These are phyloP conservation scores for Blakeslea trispora DNA, from an alignment of 371 early-diverging fungal genomes.

Conservation along the genomic window DNA sequence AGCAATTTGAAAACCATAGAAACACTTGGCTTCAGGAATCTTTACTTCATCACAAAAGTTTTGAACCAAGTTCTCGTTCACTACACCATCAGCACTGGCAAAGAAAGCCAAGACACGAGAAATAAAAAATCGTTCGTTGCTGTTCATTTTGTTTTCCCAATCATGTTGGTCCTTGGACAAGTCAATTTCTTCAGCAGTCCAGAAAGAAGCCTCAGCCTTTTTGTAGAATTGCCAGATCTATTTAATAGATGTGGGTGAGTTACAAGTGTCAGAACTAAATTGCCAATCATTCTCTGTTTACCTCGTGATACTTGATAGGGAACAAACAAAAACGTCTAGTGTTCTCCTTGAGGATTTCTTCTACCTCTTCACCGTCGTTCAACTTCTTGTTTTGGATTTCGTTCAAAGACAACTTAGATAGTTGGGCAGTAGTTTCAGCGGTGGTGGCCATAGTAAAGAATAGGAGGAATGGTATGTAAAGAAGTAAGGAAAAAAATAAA, in stretches of 20 bases:
- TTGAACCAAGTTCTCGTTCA: slow-evolving; percentile 98
- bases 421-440: slow-evolving; percentile 9
- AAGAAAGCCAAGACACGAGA: slow-evolving; percentile 99
- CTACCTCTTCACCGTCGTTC: slow-evolving; percentile 32
- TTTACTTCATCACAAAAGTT: slow-evolving; percentile 98
- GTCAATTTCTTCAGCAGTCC: slow-evolving; percentile 99
- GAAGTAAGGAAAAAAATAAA: not conserved
- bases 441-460: slow-evolving; percentile 11
- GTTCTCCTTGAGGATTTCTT: slow-evolving; percentile 63
- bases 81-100: slow-evolving; percentile 99
- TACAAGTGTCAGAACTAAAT: too few relatives aligned
- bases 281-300: too few relatives aligned
- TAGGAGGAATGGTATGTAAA: not conserved
- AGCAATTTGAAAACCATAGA: slow-evolving; percentile 99
- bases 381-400: slow-evolving; percentile 14
- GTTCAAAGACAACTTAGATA: slow-evolving; percentile 20
- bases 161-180: slow-evolving; percentile 93
- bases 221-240: slow-evolving; percentile 99
- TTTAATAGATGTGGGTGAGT: too few relatives aligned
- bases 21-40: slow-evolving; percentile 97
- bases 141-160: slow-evolving; percentile 92
- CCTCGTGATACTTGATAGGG: slow-evolving; percentile 95
- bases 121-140: slow-evolving; percentile 96
- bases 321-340: slow-evolving; percentile 92
- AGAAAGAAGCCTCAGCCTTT: slow-evolving; percentile 99